phyloP scores from a whole-genome alignment of 108 stramenopile genomes.

The Stephanodiscus minutulus region DNA sequence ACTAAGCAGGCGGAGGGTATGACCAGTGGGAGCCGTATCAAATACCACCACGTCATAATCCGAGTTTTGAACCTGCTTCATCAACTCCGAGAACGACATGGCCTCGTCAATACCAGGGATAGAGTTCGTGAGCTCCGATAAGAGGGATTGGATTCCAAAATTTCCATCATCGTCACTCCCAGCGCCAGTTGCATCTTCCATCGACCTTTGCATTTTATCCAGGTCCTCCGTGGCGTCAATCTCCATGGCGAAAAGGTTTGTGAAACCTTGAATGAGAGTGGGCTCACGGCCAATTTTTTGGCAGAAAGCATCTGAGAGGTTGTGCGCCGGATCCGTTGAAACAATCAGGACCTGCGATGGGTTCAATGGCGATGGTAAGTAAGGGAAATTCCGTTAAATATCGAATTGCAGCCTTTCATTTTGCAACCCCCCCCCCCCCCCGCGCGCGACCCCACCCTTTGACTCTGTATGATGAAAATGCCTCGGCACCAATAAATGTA shows the following conservation, averaged over 20 bases:
- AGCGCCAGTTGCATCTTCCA: constrained; percentile 67
- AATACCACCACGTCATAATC: constrained; percentile 98
- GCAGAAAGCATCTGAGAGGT: constrained; percentile 97
- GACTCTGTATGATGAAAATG: too few relatives aligned
- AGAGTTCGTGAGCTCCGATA: constrained; percentile 92
- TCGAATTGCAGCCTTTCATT: too few relatives aligned
- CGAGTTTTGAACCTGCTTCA: constrained; percentile 95
- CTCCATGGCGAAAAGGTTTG: constrained; percentile 96
- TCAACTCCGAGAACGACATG: constrained; percentile 97
- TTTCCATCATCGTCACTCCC: constrained; percentile 67
- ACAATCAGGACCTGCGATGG: constrained; percentile 84
- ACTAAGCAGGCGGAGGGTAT: constrained; percentile 94
- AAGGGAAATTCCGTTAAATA: neutral
- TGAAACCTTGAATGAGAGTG: constrained; percentile 95
- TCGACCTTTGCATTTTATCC: constrained; percentile 81
- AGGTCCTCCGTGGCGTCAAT: constrained; percentile 95
- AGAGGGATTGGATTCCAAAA: constrained; percentile 76
- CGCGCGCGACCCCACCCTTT: too few relatives aligned
- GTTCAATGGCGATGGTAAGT: neutral
- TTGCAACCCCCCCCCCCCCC: too few relatives aligned
- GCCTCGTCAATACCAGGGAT: constrained; percentile 99
- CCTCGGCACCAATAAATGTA: neutral
- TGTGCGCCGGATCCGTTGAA: constrained; percentile 99
- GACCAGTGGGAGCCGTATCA: constrained; percentile 99
- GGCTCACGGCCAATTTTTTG: constrained; percentile 99